Base-by-base conservation (phyloP, 2,329 filamentous ascomycete species). In the Hyphodiscus sp. region DNA sequence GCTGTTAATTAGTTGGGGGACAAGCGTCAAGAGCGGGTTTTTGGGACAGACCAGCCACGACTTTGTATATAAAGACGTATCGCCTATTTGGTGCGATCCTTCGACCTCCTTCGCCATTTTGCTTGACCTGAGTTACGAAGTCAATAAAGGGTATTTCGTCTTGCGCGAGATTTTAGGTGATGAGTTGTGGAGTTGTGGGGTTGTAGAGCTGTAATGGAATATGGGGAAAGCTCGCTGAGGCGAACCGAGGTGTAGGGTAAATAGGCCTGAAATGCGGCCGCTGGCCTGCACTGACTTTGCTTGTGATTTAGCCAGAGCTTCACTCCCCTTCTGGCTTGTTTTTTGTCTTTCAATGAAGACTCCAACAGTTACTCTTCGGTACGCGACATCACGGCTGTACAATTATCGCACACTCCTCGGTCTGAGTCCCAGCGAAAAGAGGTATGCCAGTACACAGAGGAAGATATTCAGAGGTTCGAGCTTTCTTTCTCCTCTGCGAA, bases 21-120 rank as follows among this genome's bases (percentile, higher is more conserved):
- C 7, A 20, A 20, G 20, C 18, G 29, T 23, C 15, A 20, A 23
- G 20, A 47, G 29, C 11, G 30, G 15, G 43, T 29, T 20, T 29
- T 2, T n/a, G 41, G 19, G 19, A 60, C 58, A 16, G 13, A 68
- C 67, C 43, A 57, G 62, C 67, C 67, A 69, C 23, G 62, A 63
- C 52, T 68, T 68, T 26, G 64, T 67, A 47, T 64, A 69, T n/a
- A 69, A 61, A 2, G 61, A 60, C 41, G 60, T 51, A 49, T 62
- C 56, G 7, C 63, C 66, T 30, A 68, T 58, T 44, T 61, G 45
- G 47, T 66, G 63, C 4, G 58, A 63, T 49, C 67, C 66, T 61
- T 68, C 67, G 15, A 62, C 51, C 60, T 63, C 60, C n/a, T 56
- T 63, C 18, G 58, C 52, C 65, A 67, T 68, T n/a, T 52, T 62